Conservation (phyloP, 2,329 filamentous ascomycete species). For the Beauveria sp. region DNA sequence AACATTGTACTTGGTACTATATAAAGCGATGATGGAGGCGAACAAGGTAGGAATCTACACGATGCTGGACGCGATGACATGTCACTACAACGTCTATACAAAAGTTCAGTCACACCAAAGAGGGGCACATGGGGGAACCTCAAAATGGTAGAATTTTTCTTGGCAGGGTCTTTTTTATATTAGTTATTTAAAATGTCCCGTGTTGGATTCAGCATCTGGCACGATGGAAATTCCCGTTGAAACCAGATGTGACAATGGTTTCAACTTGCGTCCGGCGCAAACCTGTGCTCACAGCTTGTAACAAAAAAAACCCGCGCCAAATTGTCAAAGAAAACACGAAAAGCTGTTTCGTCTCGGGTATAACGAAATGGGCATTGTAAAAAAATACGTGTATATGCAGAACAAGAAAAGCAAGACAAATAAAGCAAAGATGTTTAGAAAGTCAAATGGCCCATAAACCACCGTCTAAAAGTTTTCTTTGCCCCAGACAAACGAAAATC, state of each 20-base stretch:
- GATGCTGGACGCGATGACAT: too few relatives aligned
- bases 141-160: neutral
- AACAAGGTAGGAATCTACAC: too few relatives aligned
- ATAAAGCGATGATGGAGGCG: too few relatives aligned
- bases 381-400: neutral
- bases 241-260: too few relatives aligned
- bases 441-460: neutral
- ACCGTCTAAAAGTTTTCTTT: slow-evolving; percentile 56
- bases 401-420: neutral
- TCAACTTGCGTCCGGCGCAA: slow-evolving; percentile 12
- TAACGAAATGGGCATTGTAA: neutral
- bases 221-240: neutral
- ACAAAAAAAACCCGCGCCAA: neutral
- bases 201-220: neutral
- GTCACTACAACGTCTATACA: too few relatives aligned
- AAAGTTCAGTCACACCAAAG: too few relatives aligned
- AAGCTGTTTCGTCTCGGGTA: neutral
- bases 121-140: too few relatives aligned
- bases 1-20: too few relatives aligned
- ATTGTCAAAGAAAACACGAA: neutral
- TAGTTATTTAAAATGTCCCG: neutral
- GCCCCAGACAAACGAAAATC: slow-evolving; percentile 60
- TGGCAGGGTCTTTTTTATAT: neutral
- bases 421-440: neutral
- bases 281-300: neutral